Conservation (phyloP, 2,329 filamentous ascomycete species). For the Ophiostoma angusticollis region DNA sequence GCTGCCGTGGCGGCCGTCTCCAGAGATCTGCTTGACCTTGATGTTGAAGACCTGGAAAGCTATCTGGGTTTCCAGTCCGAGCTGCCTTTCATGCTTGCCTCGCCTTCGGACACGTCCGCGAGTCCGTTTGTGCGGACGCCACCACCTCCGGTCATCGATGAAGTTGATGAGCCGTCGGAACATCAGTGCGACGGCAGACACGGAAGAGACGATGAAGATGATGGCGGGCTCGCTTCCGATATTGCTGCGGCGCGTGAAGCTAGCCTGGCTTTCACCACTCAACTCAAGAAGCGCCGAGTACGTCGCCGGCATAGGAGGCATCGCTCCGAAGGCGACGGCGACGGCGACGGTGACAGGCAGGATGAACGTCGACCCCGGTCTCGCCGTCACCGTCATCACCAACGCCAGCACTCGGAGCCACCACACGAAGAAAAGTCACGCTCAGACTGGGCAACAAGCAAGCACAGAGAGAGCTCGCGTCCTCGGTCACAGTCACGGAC, state of each 20-base stretch:
- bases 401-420: slow-evolving; percentile 13
- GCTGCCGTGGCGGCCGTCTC: slow-evolving; percentile 42
- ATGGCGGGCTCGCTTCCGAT: slow-evolving; percentile 22
- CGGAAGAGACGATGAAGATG: slow-evolving; percentile 17
- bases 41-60: slow-evolving; percentile 27
- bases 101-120: slow-evolving; percentile 1
- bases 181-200: slow-evolving; percentile 1
- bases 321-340: slow-evolving; percentile 23
- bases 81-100: slow-evolving; percentile 1
- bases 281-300: slow-evolving; percentile 33
- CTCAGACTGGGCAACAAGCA: neutral
- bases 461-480: neutral
- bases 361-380: slow-evolving; percentile 12
- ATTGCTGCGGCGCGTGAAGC: slow-evolving; percentile 23
- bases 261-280: slow-evolving; percentile 31
- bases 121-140: neutral
- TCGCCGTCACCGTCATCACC: slow-evolving; percentile 14
- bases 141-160: slow-evolving; percentile 9
- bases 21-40: slow-evolving; percentile 32
- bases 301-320: slow-evolving; percentile 25
- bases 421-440: slow-evolving; percentile 10
- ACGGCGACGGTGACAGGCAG: slow-evolving; percentile 15
- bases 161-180: slow-evolving; percentile 19
- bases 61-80: slow-evolving; percentile 10
- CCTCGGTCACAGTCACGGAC: slow-evolving; percentile 7